These are phyloP conservation scores for Mytilinidion resinicola DNA, from an alignment of 495 filamentous ascomycete species.

Conservation along the genomic window DNA sequence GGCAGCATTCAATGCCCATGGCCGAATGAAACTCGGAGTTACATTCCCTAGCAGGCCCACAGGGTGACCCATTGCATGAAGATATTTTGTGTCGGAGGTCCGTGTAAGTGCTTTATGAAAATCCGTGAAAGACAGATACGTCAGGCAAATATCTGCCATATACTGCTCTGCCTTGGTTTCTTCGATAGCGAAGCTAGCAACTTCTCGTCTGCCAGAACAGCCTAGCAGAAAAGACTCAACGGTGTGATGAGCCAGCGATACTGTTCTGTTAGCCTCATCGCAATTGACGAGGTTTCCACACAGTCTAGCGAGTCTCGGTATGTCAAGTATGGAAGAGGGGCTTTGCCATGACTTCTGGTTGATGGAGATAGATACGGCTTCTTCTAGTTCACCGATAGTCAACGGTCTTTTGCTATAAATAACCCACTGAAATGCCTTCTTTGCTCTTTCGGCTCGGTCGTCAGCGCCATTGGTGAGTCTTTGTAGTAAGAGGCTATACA, in stretches of 20 bases:
- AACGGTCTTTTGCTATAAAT: slow-evolving; percentile 14
- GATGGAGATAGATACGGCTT: slow-evolving; percentile 9
- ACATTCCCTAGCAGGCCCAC: not conserved
- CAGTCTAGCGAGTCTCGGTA: slow-evolving; percentile 6
- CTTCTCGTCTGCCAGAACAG: slow-evolving; percentile 3
- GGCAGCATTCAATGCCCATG: not conserved
- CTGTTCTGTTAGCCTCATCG: slow-evolving; percentile 6
- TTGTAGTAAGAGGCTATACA: slow-evolving; percentile 11
- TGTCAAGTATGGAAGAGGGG: slow-evolving; percentile 1
- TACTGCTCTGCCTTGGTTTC: slow-evolving; percentile 11
- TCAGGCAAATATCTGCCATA: slow-evolving; percentile 10
- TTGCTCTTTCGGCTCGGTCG: slow-evolving; percentile 1
- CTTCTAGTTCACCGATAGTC: slow-evolving; percentile 13
- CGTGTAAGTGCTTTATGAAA: slow-evolving; percentile 12
- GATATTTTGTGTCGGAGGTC: slow-evolving; percentile 14
- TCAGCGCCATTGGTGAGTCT: slow-evolving; percentile 2
- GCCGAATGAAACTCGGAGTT: not conserved
- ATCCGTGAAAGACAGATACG: slow-evolving; percentile 12
- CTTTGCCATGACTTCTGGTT: slow-evolving; percentile 18
- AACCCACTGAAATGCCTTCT: slow-evolving; percentile 16
- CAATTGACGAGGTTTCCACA: slow-evolving; percentile 19
- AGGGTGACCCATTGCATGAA: not conserved
- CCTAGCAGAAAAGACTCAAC: slow-evolving; percentile 9
- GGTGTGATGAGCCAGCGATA: slow-evolving; percentile 17
- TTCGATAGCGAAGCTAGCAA: not conserved